These are phyloP conservation scores for Paradendryphiella salina DNA, from an alignment of 2,329 filamentous ascomycete genomes.

Conservation along the genomic window DNA sequence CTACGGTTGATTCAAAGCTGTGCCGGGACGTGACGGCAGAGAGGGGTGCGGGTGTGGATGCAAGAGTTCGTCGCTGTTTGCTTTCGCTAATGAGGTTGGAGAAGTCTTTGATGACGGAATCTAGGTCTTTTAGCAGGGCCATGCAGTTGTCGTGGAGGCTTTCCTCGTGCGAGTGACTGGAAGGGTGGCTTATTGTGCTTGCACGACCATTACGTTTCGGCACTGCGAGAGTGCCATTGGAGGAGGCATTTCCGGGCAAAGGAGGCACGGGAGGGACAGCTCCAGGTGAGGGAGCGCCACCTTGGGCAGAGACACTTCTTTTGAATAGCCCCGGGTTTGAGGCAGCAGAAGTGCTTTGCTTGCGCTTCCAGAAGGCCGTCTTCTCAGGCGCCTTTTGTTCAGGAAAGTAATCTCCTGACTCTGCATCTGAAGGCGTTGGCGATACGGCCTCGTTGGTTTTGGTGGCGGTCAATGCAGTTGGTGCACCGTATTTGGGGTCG, in stretches of 20 bases:
- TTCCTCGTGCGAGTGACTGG: constrained; percentile 57
- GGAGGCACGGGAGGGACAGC: constrained; percentile 43
- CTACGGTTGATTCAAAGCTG: constrained; percentile 74
- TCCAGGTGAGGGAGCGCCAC: constrained; percentile 53
- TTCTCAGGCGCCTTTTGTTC: constrained; percentile 56
- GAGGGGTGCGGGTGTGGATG: constrained; percentile 56
- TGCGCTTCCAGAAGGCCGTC: constrained; percentile 89
- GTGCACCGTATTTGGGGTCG: constrained; percentile 61
- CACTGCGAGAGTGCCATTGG: constrained; percentile 40
- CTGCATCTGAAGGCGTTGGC: constrained; percentile 49
- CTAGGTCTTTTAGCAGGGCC: constrained; percentile 80
- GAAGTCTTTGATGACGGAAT: constrained; percentile 82
- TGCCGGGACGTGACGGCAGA: constrained; percentile 53
- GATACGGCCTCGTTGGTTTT: constrained; percentile 38
- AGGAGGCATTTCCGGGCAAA: constrained; percentile 35
- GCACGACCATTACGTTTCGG: constrained; percentile 40
- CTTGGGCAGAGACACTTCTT: constrained; percentile 58
- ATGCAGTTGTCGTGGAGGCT: constrained; percentile 81
- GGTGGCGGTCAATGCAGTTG: constrained; percentile 41
- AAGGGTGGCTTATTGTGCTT: constrained; percentile 47
- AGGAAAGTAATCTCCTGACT: constrained; percentile 61
- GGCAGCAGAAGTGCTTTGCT: constrained; percentile 62
- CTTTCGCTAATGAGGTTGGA: constrained; percentile 74
- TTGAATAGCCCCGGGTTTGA: constrained; percentile 51
- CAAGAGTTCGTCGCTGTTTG: constrained; percentile 70